Percentiles rank a stretch among this genome's conserved stretches.
These are phyloP conservation scores for Cladophialophora exuberans DNA, from an alignment of 2,329 filamentous ascomycete species.

Conservation along the genomic window DNA sequence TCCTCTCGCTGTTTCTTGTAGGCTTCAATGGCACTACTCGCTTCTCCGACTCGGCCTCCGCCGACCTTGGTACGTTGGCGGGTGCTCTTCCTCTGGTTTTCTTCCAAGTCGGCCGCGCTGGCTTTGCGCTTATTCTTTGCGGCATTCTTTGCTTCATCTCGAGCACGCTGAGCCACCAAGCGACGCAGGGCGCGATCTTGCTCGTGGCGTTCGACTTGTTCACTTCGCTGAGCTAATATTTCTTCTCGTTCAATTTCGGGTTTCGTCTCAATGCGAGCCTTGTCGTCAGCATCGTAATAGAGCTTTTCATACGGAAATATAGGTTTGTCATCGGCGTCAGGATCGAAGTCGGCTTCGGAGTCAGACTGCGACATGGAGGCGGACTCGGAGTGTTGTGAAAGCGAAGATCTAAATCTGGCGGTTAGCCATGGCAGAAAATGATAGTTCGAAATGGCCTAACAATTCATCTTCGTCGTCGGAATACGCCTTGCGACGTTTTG, in stretches of 20 bases:
- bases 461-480: constrained; percentile 79
- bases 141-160: constrained; percentile 58
- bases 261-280: constrained; percentile 78
- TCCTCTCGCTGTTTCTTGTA: constrained; percentile 66
- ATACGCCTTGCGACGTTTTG: constrained; percentile 55
- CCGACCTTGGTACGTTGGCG: constrained; percentile 70
- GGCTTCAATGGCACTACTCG: constrained; percentile 73
- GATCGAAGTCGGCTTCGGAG: constrained; percentile 68
- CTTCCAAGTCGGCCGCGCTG: constrained; percentile 75
- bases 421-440: neutral
- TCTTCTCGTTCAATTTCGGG: constrained; percentile 90
- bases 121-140: constrained; percentile 73
- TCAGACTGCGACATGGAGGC: constrained; percentile 90
- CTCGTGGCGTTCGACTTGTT: constrained; percentile 77
- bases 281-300: constrained; percentile 74
- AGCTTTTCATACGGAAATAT: constrained; percentile 85
- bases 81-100: constrained; percentile 73
- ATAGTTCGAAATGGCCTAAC: constrained; percentile 56
- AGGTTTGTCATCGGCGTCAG: constrained; percentile 52
- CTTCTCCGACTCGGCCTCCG: constrained; percentile 68
- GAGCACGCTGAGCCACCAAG: constrained; percentile 70
- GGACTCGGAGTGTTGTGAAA: constrained; percentile 74
- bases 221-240: constrained; percentile 82
- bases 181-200: constrained; percentile 82
- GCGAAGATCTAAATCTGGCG: constrained; percentile 62